Base-by-base conservation (phyloP, 306 rosid genomes). In the Quercus agrifolia region DNA sequence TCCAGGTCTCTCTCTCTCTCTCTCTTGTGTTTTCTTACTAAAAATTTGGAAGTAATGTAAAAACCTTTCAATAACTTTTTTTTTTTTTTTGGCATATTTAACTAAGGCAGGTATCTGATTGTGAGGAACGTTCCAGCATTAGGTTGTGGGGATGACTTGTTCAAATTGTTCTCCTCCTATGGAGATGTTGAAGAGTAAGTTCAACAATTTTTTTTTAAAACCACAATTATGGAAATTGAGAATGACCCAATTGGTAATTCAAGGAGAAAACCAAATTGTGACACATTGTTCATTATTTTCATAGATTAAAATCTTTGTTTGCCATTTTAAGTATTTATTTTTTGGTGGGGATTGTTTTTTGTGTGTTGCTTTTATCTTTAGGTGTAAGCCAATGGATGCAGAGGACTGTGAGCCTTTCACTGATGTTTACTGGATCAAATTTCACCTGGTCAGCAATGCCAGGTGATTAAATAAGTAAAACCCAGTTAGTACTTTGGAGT, bases 381-480 rank as follows among this genome's bases (percentile, higher is more conserved):
- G 97, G 83, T 91, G 92, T 82, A 90, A 90, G 75, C 97, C 97
- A 14, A 92, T 94, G 99, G 99, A 94, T 83, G 97, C 86, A 10
- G 97, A 90, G 81, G 95, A 92, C 23, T 94, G 99, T 71, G 97
- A 90, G 81, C 85, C 77, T 81, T 94, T 72, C 86, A 94, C 98
- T 19, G 97, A 94, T 83, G 97, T 94, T 76, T 94, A 86, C 78
- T 91, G 94, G 96, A 83, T 94, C 68, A 91, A 94, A 79, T 92
- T 94, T 70, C 89, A 79, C 61, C 85, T 86, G 67, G 81, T 87
- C 83, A 87, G 83, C 93, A 94, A 86, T 85, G 97, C 99, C 85
- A 92, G 92, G 98, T 92, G 17, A 25, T 25, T 49, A 49, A 49
- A 49, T 49, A 49, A 12, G 54, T 49, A 13, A 2, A 49, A 11